Conservation (phyloP, 1,284 basidiomycete species). For the Ganoderma resinaceum region DNA sequence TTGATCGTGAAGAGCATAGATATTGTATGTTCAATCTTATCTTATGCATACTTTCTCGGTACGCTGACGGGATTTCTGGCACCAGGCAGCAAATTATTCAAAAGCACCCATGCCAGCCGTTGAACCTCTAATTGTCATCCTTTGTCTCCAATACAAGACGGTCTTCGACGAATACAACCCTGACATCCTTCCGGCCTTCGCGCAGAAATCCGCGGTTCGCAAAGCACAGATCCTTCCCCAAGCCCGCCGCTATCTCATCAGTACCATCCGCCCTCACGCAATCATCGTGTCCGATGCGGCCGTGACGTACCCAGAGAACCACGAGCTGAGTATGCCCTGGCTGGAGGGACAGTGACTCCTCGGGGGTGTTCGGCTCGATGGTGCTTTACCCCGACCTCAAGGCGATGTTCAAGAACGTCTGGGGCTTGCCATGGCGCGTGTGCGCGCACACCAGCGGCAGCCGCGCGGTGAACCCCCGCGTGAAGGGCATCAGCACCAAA, state of each 20-base stretch:
- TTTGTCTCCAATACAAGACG: not conserved
- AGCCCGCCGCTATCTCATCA: constrained; percentile 14
- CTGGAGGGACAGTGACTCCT: constrained; percentile 25
- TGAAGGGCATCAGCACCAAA: not conserved
- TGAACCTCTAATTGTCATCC: constrained; percentile 15
- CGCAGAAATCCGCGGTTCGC: not conserved
- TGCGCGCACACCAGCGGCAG: constrained; percentile 3
- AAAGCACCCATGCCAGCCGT: not conserved
- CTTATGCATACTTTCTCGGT: not conserved
- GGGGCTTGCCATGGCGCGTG: constrained; percentile 24
- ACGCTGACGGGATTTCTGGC: not conserved
- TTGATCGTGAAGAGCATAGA: too few relatives aligned
- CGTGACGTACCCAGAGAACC: constrained; percentile 9
- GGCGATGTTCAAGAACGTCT: constrained; percentile 21
- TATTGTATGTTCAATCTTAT: too few relatives aligned
- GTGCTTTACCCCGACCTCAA: not conserved
- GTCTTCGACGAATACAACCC: not conserved
- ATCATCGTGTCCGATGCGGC: constrained; percentile 18
- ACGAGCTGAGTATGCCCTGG: constrained; percentile 19
- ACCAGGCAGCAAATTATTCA: not conserved
- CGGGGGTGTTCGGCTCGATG: constrained; percentile 21
- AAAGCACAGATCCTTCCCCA: not conserved
- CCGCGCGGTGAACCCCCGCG: constrained; percentile 10
- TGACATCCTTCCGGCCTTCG: not conserved
- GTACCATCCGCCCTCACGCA: constrained; percentile 13